Base-by-base conservation (phyloP, 345 rosid species). In the Raphanus raphanistrum region DNA sequence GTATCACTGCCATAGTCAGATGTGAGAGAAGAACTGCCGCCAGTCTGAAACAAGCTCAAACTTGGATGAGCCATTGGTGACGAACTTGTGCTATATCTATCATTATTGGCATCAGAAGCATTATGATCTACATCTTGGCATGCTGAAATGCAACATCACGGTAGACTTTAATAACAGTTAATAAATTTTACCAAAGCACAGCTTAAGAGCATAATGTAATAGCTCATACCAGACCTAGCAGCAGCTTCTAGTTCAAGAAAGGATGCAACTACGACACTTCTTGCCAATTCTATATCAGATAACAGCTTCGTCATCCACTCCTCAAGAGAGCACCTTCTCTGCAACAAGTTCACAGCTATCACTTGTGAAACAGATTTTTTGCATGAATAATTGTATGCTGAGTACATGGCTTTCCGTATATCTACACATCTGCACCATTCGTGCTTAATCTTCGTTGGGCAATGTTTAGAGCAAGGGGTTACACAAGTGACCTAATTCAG, bases 161-260 rank as follows among this genome's bases (percentile, higher is more conserved):
- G 70, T 64, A 80, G 59, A 70, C 9, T 6, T 35, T 41, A 31
- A 52, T 4, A 32, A 73, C 63, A 61, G 28, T 25, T 48, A 48
- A 68, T 17, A 35, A 50, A 55, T 16, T 16, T 73, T 3, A 48
- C 58, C 58, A 67, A 73, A 10, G 73, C 74, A 79, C 21, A 35
- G 48, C 17, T 68, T 33, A 68, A 57, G 27, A 28, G 66, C 50
- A 27, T 9, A 63, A 65, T 27, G 77, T 41, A 77, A 85, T 43
- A 73, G 78, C 79, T 87, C 97, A 80, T 96, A 93, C 99, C 87
- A 80, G 97, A 84, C 85, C 97, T 91, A 48, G 91, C 98, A 74
- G 98, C 91, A 82, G 93, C 99, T 87, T 93, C 99, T 45, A 96
- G 87, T 85, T 93, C 98, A 80, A 93, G 97, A 89, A 93, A 93